A percentile compares a stretch with the other conserved stretches of the same genome.
Evolutionary conservation across 345 rosid genomes (phyloP).

Genomic region (Raphanus raphanistrum): DNA sequence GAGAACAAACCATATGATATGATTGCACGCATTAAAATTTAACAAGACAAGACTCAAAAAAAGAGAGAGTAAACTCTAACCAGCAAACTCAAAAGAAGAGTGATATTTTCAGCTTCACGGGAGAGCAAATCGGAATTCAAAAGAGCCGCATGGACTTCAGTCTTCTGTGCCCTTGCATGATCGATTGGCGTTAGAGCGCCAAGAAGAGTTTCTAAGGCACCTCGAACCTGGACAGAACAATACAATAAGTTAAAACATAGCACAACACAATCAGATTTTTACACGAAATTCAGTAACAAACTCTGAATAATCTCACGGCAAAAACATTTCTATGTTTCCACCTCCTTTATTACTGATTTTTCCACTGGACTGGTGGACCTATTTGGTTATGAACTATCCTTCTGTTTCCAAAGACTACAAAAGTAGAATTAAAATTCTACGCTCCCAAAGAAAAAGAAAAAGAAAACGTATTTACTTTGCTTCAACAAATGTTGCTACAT

Average conservation of each 20-base stretch:
- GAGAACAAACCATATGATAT: not conserved
- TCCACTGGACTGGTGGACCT: too few relatives aligned
- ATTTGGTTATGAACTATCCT: not conserved
- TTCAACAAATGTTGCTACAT: not conserved
- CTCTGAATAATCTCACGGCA: not conserved
- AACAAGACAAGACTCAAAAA: too few relatives aligned
- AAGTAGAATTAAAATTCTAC: not conserved
- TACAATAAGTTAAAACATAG: slow-evolving; percentile 14
- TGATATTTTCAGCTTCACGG: slow-evolving; percentile 86
- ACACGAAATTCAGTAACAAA: not conserved
- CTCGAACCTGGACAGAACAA: slow-evolving; percentile 61
- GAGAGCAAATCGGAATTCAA: slow-evolving; percentile 97
- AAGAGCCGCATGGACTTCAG: slow-evolving; percentile 84
- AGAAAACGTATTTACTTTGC: not conserved
- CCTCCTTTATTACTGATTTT: slow-evolving; percentile 11
- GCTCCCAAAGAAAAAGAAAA: not conserved
- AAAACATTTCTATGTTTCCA: slow-evolving; percentile 3
- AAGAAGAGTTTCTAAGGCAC: slow-evolving; percentile 92
- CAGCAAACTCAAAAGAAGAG: slow-evolving; percentile 87
- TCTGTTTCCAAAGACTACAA: not conserved
- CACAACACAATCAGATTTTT: not conserved
- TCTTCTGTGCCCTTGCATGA: slow-evolving; percentile 67
- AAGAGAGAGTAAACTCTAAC: slow-evolving; percentile 43
- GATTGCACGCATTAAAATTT: not conserved
- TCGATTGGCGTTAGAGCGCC: slow-evolving; percentile 85